These are phyloP conservation scores for Tylopilus balloui DNA, from an alignment of 768 basidiomycete genomes.

Conservation along the genomic window DNA sequence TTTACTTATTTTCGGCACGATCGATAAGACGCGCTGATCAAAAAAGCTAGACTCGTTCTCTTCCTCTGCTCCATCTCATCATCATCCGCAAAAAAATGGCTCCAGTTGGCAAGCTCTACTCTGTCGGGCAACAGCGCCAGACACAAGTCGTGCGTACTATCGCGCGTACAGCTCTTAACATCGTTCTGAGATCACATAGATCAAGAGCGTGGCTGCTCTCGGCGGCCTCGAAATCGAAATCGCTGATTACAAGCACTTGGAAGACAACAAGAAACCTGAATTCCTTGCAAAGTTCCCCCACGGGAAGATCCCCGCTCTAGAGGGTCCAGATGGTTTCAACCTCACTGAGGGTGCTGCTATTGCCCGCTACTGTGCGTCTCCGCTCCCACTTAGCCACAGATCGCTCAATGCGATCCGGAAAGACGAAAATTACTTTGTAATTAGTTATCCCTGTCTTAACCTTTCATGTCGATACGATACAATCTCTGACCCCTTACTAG, in stretches of 20 bases:
- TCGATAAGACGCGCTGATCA: conserved; percentile 31
- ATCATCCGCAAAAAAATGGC: conserved; percentile 40
- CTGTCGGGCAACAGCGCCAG: conserved; percentile 33
- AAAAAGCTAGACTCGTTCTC: conserved; percentile 14
- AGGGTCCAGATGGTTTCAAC: conserved; percentile 70
- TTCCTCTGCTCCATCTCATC: conserved; percentile 22
- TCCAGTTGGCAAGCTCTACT: conserved; percentile 64
- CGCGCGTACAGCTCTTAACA: neutral
- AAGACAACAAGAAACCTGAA: conserved; percentile 67
- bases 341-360: conserved; percentile 78
- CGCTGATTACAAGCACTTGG: conserved; percentile 51
- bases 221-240: conserved; percentile 55
- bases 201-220: conserved; percentile 54
- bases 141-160: conserved; percentile 43
- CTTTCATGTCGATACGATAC: conserved; percentile 44
- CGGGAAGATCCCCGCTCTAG: conserved; percentile 83
- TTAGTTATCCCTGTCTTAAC: conserved; percentile 78
- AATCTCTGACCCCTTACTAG: conserved; percentile 6
- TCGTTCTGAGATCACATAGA: conserved; percentile 29
- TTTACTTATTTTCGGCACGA: conserved; percentile 17
- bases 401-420: conserved; percentile 15
- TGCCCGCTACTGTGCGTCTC: conserved; percentile 80
- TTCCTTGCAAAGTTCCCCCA: conserved; percentile 72
- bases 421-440: conserved; percentile 32
- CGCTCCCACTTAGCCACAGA: conserved; percentile 5